These are phyloP conservation scores for Lactifluus subvellereus DNA, from an alignment of 768 basidiomycete species.

Conservation along the genomic window DNA sequence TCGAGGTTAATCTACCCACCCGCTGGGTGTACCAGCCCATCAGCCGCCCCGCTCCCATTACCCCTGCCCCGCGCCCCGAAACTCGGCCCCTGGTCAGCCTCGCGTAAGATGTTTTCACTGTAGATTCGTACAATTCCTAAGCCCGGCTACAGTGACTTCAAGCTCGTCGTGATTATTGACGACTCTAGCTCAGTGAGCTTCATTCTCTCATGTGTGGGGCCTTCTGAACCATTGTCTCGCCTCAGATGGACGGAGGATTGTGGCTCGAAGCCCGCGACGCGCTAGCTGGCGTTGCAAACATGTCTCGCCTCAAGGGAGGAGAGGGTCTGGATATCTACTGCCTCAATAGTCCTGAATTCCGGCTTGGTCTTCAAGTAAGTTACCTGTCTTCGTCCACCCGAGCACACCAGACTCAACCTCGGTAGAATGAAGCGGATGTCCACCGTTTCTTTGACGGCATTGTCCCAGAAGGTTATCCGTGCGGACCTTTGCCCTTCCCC, in stretches of 20 bases:
- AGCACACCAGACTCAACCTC: neutral
- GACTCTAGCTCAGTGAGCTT: conserved; percentile 37
- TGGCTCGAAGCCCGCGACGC: conserved; percentile 40
- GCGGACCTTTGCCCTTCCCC: no score
- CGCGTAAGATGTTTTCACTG: neutral
- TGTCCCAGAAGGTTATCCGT: conserved; percentile 10
- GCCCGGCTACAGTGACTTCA: conserved; percentile 32
- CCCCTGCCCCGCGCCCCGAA: neutral
- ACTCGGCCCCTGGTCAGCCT: neutral
- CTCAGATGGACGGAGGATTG: conserved; percentile 37
- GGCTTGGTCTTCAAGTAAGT: conserved; percentile 27
- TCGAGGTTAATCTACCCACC: conserved; percentile 28
- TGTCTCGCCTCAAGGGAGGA: conserved; percentile 34
- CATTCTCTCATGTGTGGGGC: neutral
- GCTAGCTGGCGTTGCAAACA: conserved; percentile 37
- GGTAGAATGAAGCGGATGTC: conserved; percentile 17
- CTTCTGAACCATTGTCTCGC: neutral
- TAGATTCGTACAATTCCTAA: neutral
- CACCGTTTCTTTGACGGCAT: conserved; percentile 11
- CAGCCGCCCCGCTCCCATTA: neutral
- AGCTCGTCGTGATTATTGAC: conserved; percentile 39
- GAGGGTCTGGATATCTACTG: conserved; percentile 41
- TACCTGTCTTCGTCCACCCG: conserved; percentile 23
- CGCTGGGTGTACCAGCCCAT: conserved; percentile 6
- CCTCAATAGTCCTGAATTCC: conserved; percentile 31